Evolutionary conservation across 371 early-diverging fungal genomes (phyloP).

Genomic region (Mucor ambiguus): DNA sequence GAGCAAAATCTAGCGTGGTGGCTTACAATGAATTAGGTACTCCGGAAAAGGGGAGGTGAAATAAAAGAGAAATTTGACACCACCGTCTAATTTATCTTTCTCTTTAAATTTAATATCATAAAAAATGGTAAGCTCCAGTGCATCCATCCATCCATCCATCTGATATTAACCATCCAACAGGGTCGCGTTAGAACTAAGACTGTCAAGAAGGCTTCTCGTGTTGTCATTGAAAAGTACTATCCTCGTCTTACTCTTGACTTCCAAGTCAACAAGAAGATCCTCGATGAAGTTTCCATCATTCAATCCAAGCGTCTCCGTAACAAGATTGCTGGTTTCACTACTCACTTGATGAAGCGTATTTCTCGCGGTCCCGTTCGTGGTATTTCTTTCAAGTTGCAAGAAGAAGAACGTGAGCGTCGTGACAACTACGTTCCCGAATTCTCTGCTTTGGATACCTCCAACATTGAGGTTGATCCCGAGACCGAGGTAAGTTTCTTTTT

Average conservation of each 20-base stretch:
- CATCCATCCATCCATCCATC: constrained; percentile 8
- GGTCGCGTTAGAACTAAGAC: constrained; percentile 89
- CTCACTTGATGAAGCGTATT: constrained; percentile 99
- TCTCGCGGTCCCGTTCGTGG: constrained; percentile 99
- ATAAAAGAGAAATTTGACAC: neutral
- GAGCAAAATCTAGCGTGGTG: neutral
- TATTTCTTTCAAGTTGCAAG: constrained; percentile 99
- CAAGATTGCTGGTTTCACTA: constrained; percentile 99
- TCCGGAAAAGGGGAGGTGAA: neutral
- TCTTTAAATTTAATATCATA: constrained; percentile 19
- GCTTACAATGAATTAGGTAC: neutral
- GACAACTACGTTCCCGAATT: constrained; percentile 99
- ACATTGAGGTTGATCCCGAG: constrained; percentile 96
- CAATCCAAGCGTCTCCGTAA: constrained; percentile 99
- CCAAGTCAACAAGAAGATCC: constrained; percentile 99
- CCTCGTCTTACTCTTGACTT: constrained; percentile 99
- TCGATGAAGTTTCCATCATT: constrained; percentile 98
- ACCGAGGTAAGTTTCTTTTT: constrained; percentile 66
- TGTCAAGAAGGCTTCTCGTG: constrained; percentile 99
- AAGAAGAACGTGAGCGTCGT: constrained; percentile 99
- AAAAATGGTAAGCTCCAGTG: constrained; percentile 17
- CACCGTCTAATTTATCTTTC: neutral
- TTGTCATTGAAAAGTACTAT: constrained; percentile 99
- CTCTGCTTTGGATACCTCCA: constrained; percentile 95
- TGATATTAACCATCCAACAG: constrained; percentile 4